A percentile compares a stretch with the other conserved stretches of the same genome.
Evolutionary conservation across 2,329 filamentous ascomycete species (phyloP).

Genomic region (Verticillium albo-atrum): DNA sequence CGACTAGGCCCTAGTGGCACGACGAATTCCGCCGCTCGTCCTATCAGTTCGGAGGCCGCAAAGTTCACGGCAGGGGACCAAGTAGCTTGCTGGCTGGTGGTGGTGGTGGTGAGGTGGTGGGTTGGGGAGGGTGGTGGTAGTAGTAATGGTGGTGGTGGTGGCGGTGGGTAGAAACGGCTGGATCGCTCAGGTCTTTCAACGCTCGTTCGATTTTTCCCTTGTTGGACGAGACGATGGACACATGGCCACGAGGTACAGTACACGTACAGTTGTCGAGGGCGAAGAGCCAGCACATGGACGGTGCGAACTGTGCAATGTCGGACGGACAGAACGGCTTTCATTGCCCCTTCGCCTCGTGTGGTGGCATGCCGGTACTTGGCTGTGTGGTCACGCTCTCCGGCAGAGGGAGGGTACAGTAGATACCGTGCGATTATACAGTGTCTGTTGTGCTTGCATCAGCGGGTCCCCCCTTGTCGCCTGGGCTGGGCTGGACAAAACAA

Average conservation of each 20-base stretch:
- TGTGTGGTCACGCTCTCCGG: neutral
- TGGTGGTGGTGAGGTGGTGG: neutral
- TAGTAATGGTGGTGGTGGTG: neutral
- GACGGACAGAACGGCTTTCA: neutral
- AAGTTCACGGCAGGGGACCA: neutral
- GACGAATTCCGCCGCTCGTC: neutral
- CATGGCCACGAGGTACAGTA: too few species aligned
- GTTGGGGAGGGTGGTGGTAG: neutral
- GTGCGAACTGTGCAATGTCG: too few species aligned
- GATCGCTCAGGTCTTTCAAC: neutral
- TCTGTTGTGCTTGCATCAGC: neutral
- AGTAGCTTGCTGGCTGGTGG: neutral
- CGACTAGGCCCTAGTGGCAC: slow-evolving; percentile 2
- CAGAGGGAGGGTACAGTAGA: too few species aligned
- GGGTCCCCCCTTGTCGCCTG: neutral
- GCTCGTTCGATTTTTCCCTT: neutral
- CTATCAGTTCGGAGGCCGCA: neutral
- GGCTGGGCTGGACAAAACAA: neutral
- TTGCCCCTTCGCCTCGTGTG: neutral
- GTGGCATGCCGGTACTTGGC: slow-evolving; percentile 2
- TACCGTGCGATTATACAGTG: neutral
- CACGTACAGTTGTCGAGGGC: too few species aligned
- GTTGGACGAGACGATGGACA: neutral
- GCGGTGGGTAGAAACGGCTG: neutral
- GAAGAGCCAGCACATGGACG: too few species aligned